Evolutionary conservation across 2,329 filamentous ascomycete species (phyloP), one percentile per base, ranked within the genome.

Genomic region (Sphaceloma murrayae): DNA sequence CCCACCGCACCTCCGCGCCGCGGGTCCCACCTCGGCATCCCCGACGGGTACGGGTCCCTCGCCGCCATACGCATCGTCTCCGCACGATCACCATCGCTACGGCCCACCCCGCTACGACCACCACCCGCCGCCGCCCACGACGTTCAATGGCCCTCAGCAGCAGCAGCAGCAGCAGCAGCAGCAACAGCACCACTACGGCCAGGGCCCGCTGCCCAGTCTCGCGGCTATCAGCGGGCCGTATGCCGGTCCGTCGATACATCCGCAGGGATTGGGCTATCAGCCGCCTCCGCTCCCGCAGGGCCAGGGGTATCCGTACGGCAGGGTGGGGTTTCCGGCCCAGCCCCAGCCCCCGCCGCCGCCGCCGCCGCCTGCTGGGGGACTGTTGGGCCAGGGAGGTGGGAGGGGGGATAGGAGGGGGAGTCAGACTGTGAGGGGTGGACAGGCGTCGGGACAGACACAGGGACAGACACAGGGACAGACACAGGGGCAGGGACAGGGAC

Each of bases 121-220:
- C 38, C 29, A 27, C 22, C 43, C 24, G 19, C 36, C 40, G 5
- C 43, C 45, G 43, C 48, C n/a, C n/a, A n/a, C n/a, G n/a, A n/a
- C n/a, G n/a, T n/a, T n/a, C n/a, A n/a, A n/a, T n/a, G n/a, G 47
- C 8, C 43, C 33, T 32, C 45, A 30, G 27, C 46, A 49, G 11
- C 26, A 36, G 10, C 11, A 43, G 10, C 43, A 33, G 14, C 34
- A n/a, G 13, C 38, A 18, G 14, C n/a, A n/a, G 24, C 49, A 30
- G 29, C 21, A 21, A 45, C 46, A 34, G 34, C 48, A 34, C 46
- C 46, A 29, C 38, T 47, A 13, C 40, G 34, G 34, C 18, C 45
- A 16, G 46, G 24, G 24, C 24, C 24, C 24, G 7, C 24, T n/a
- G n/a, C 7, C 24, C 24, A 27, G 7, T 11, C 24, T 11, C 24